A percentile compares a stretch with the other conserved stretches of the same genome.
phyloP scores from a whole-genome alignment of 495 filamentous ascomycete genomes.

The Neurospora cerealis region DNA sequence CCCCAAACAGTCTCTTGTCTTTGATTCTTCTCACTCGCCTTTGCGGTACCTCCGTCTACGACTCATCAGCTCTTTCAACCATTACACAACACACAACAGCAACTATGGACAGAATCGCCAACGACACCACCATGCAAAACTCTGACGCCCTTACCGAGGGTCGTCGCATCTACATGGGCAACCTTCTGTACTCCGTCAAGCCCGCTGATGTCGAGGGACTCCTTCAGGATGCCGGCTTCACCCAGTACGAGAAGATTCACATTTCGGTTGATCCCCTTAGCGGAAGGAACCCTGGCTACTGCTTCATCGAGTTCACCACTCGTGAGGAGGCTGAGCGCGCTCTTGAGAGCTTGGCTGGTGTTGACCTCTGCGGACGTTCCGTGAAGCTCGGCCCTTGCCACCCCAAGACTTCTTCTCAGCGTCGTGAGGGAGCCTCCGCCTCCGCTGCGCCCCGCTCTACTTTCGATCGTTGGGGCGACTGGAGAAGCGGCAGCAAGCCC shows the following conservation, averaged over 20 bases:
- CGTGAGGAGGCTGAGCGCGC: slow-evolving; percentile 47
- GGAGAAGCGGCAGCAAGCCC: slow-evolving; percentile 16
- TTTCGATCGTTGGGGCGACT: slow-evolving; percentile 32
- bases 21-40: not conserved
- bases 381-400: slow-evolving; percentile 54
- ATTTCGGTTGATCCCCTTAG: slow-evolving; percentile 60
- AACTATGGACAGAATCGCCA: not conserved
- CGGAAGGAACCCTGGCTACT: slow-evolving; percentile 60
- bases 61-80: not conserved
- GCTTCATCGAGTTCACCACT: slow-evolving; percentile 54
- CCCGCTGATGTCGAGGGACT: slow-evolving; percentile 50
- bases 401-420: slow-evolving; percentile 20
- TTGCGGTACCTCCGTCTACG: not conserved
- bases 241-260: slow-evolving; percentile 45
- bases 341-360: slow-evolving; percentile 45
- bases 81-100: not conserved
- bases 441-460: slow-evolving; percentile 7
- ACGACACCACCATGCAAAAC: not conserved
- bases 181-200: slow-evolving; percentile 56
- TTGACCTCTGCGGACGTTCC: slow-evolving; percentile 41
- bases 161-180: slow-evolving; percentile 55
- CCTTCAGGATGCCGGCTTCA: slow-evolving; percentile 38
- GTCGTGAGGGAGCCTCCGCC: not conserved
- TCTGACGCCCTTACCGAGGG: slow-evolving; percentile 38
- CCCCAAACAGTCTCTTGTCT: not conserved